These are phyloP conservation scores for Dissophora ornata DNA, from an alignment of 192 early-diverging fungal species.

Conservation along the genomic window DNA sequence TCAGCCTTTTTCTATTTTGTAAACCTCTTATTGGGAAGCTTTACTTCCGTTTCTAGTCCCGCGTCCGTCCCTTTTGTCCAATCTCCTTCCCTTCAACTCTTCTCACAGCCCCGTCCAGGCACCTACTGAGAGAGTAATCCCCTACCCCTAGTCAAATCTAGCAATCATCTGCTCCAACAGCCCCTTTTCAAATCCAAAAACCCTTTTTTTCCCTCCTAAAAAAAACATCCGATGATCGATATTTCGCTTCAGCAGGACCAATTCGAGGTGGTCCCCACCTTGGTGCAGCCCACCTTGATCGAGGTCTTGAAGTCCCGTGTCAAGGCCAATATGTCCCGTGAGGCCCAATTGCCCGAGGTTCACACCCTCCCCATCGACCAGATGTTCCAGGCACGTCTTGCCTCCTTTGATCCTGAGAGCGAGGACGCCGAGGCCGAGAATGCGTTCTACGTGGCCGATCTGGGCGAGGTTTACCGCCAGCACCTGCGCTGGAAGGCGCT, in stretches of 20 bases:
- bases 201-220: constrained; percentile 22
- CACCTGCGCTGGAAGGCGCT: constrained; percentile 82
- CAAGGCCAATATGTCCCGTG: constrained; percentile 48
- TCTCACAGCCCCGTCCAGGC: constrained; percentile 55
- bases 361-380: constrained; percentile 51
- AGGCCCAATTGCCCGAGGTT: constrained; percentile 40
- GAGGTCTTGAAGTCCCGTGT: constrained; percentile 52
- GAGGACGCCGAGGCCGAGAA: constrained; percentile 78
- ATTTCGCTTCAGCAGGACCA: constrained; percentile 55
- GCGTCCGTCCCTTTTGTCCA: constrained; percentile 23
- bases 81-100: constrained; percentile 34
- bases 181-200: background rate
- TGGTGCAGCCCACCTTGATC: constrained; percentile 54
- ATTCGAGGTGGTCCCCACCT: constrained; percentile 51
- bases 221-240: constrained; percentile 54
- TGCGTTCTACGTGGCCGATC: constrained; percentile 95
- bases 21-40: constrained; percentile 53
- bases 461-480: constrained; percentile 93
- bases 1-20: too few relatives aligned
- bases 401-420: constrained; percentile 40
- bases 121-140: constrained; percentile 34
- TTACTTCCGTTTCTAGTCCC: constrained; percentile 46
- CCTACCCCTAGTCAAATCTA: background rate
- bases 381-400: constrained; percentile 50
- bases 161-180: too few relatives aligned